Evolutionary conservation across 1,284 basidiomycete genomes (phyloP).

Genomic region (Exobasidium cylindrosporum): DNA sequence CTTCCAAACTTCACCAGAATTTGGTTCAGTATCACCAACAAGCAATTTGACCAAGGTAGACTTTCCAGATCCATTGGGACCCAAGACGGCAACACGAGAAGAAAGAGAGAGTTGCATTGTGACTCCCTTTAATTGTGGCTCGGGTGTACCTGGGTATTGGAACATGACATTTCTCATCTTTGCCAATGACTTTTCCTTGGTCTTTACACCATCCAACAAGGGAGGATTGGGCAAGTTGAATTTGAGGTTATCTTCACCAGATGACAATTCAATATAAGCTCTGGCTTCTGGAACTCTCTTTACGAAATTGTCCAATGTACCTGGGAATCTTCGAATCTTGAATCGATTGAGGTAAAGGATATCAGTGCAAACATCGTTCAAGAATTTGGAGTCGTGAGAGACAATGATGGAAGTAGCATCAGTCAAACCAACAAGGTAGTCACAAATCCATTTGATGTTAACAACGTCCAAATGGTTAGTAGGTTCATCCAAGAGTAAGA

Average conservation of each 20-base stretch:
- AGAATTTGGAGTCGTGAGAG: constrained; percentile 55
- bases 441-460: constrained; percentile 55
- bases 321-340: constrained; percentile 56
- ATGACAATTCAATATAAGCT: constrained; percentile 53
- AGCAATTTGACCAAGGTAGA: constrained; percentile 55
- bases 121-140: constrained; percentile 53
- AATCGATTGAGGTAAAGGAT: constrained; percentile 56
- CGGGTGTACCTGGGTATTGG: constrained; percentile 54
- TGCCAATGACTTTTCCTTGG: constrained; percentile 56
- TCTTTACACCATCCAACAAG: constrained; percentile 56
- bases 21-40: constrained; percentile 55
- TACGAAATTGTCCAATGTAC: constrained; percentile 54
- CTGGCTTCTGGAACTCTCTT: constrained; percentile 55
- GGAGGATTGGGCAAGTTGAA: constrained; percentile 56
- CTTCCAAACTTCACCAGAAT: constrained; percentile 54
- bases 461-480: constrained; percentile 56
- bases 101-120: constrained; percentile 55
- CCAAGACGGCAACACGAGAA: constrained; percentile 55
- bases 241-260: constrained; percentile 53
- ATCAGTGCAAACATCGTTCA: constrained; percentile 55
- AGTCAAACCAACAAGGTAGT: constrained; percentile 48
- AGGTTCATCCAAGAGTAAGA: constrained; percentile 54
- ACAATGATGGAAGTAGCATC: constrained; percentile 54
- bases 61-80: constrained; percentile 55
- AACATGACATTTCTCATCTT: constrained; percentile 55